phyloP scores from a whole-genome alignment of 768 basidiomycete genomes.

The Pulveroboletus sp. region DNA sequence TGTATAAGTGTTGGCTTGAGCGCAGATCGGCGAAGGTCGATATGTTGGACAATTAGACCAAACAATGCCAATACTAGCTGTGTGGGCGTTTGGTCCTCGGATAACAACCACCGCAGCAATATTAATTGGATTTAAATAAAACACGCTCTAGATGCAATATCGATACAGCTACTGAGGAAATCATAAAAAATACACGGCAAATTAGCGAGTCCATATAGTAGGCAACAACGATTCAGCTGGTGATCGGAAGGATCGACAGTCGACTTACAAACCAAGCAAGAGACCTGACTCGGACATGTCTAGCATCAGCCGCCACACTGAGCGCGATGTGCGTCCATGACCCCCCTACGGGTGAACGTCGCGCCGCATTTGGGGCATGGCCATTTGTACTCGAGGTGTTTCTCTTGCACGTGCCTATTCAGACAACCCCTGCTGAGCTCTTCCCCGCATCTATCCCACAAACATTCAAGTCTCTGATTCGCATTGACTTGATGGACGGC shows the following conservation, averaged over 20 bases:
- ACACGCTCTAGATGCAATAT: background rate
- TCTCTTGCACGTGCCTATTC: conserved; percentile 23
- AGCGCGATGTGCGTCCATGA: conserved; percentile 15
- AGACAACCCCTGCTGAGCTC: conserved; percentile 12
- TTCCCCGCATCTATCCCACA: conserved; percentile 19
- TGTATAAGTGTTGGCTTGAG: conserved; percentile 3
- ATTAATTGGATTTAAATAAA: background rate
- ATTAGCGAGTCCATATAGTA: conserved; percentile 2
- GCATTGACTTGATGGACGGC: conserved; percentile 5
- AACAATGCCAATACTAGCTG: conserved; percentile 5
- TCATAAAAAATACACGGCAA: background rate
- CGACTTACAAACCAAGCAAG: conserved; percentile 2
- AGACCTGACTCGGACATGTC: background rate
- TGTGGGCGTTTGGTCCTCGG: conserved; percentile 1
- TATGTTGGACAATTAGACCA: background rate
- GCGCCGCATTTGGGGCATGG: conserved; percentile 18
- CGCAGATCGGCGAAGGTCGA: background rate
- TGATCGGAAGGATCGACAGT: background rate
- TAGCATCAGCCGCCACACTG: conserved; percentile 3
- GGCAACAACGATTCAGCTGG: background rate
- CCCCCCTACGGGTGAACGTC: conserved; percentile 20
- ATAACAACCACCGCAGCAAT: background rate
- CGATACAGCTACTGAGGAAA: background rate
- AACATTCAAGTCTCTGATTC: conserved; percentile 5
- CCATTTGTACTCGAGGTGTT: conserved; percentile 22